Evolutionary conservation across 116 monocot genomes (phyloP).

Genomic region (Trichopus zeylanicus): DNA sequence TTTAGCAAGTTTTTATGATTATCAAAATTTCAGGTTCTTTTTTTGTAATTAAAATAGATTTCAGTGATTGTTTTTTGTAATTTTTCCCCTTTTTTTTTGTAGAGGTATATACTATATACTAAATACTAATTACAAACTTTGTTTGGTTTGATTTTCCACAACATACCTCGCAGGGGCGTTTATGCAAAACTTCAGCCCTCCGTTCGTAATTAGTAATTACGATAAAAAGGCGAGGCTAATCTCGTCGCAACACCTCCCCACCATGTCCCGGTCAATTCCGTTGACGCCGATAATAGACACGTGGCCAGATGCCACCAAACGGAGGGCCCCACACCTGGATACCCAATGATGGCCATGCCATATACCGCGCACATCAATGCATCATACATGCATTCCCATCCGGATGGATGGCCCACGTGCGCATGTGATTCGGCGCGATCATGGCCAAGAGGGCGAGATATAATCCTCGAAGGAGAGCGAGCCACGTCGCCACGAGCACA

Average conservation of each 20-base stretch:
- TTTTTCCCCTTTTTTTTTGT: too few species aligned
- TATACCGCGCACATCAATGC: background rate
- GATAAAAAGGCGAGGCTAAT: background rate
- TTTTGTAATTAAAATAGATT: too few species aligned
- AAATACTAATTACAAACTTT: too few species aligned
- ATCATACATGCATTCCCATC: background rate
- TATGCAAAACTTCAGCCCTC: too few species aligned
- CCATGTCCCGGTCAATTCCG: too few species aligned
- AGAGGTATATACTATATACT: too few species aligned
- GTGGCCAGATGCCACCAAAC: background rate
- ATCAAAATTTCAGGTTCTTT: too few species aligned
- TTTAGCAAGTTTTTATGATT: too few species aligned
- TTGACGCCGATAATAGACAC: background rate
- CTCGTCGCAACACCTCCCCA: background rate
- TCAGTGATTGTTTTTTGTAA: too few species aligned
- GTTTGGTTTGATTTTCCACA: too few species aligned
- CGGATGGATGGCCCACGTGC: background rate
- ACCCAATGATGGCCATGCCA: background rate
- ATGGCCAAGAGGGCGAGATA: constrained; percentile 1
- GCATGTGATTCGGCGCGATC: background rate
- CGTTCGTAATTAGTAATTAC: background rate
- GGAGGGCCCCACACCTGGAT: background rate
- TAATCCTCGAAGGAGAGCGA: constrained; percentile 4
- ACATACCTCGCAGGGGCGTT: too few species aligned
- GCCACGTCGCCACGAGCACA: constrained; percentile 5